phyloP scores from a whole-genome alignment of 805 yeast genomes.

The Diddensiella santjacobensis region DNA sequence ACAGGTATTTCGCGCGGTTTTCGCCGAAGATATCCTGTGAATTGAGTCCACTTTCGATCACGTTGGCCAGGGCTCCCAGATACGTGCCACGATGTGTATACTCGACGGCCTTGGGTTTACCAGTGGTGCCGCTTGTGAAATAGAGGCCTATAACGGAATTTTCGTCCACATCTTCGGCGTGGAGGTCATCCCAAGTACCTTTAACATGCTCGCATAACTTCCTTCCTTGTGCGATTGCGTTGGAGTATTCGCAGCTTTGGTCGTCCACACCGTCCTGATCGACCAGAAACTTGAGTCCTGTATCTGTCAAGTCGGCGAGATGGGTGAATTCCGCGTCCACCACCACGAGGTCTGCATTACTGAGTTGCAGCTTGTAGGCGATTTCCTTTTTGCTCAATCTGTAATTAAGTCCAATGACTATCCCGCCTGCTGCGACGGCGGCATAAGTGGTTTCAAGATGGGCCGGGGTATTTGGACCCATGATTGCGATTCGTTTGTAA shows the following conservation, averaged over 20 bases:
- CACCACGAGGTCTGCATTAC: slow-evolving; percentile 30
- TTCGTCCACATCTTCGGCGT: slow-evolving; percentile 25
- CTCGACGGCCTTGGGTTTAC: slow-evolving; percentile 38
- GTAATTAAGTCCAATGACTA: slow-evolving; percentile 35
- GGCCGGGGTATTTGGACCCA: slow-evolving; percentile 36
- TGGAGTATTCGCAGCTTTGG: slow-evolving; percentile 16
- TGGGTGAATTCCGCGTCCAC: slow-evolving; percentile 29
- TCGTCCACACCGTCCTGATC: slow-evolving; percentile 18
- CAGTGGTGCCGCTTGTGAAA: slow-evolving; percentile 38
- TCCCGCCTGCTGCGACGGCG: slow-evolving; percentile 33
- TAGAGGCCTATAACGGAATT: slow-evolving; percentile 24
- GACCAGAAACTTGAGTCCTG: slow-evolving; percentile 16
- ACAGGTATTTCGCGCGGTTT: slow-evolving; percentile 32
- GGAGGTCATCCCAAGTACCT: slow-evolving; percentile 23
- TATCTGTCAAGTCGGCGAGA: slow-evolving; percentile 19
- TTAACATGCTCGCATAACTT: slow-evolving; percentile 1
- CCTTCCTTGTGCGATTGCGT: slow-evolving; percentile 20
- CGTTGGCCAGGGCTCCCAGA: slow-evolving; percentile 30
- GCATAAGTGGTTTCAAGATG: slow-evolving; percentile 35
- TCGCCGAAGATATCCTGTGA: slow-evolving; percentile 25
- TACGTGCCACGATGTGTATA: slow-evolving; percentile 36
- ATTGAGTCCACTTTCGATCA: slow-evolving; percentile 33
- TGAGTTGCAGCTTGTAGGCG: slow-evolving; percentile 29
- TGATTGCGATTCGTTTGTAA: slow-evolving; percentile 29
- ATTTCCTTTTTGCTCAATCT: slow-evolving; percentile 31